Base-by-base conservation (phyloP, 2,329 filamentous ascomycete species). In the Colletotrichum truncatum region DNA sequence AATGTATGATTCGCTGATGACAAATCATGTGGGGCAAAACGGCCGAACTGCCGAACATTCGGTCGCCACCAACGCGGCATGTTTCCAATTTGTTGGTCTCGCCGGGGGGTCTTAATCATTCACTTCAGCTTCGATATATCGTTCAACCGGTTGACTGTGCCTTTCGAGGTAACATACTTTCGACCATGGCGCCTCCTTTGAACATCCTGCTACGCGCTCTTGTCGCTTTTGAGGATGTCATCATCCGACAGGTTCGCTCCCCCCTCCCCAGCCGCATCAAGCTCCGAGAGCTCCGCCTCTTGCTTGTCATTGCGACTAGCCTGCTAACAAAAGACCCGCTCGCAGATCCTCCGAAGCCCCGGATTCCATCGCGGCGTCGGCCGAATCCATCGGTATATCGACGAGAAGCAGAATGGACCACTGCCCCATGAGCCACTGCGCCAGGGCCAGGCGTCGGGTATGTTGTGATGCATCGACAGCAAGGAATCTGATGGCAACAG, bases 381-480 rank as follows among this genome's bases (percentile, higher is more conserved):
- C 7, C 78, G 80, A n/a, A 83, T 87, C 32, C 85, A 87, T 64
- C 79, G 80, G 12, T 76, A 73, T 4, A 79, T 87, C 36, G 74
- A 87, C 69, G 83, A 87, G 66, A 72, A 75, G 16, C 78, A 79
- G 45, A 68, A 87, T 66, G 85, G 85, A 9, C 80, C 82, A 23
- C 77, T 84, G 56, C 84, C 85, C 0, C 76, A 81, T 67, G 82
- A 86, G 53, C 85, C 85, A 6, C 67, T 87, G 9, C 78, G 79
- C 0, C 83, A 78, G 1, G 85, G 85, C 45, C 82, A 87, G 70
- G 85, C 85, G 3, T 85, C 84, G 30, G 80, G 82, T 83, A 74
- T 5, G 73, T 43, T 10, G 2, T 5, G 8, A 25, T n/a, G n/a
- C 14, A 5, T 6, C 16, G 41, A 12, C 28, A n/a, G n/a, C n/a